Percentiles rank a stretch among this genome's conserved stretches.
These are phyloP conservation scores for Epichloe bromicola DNA, from an alignment of 2,329 filamentous ascomycete genomes.

Conservation along the genomic window DNA sequence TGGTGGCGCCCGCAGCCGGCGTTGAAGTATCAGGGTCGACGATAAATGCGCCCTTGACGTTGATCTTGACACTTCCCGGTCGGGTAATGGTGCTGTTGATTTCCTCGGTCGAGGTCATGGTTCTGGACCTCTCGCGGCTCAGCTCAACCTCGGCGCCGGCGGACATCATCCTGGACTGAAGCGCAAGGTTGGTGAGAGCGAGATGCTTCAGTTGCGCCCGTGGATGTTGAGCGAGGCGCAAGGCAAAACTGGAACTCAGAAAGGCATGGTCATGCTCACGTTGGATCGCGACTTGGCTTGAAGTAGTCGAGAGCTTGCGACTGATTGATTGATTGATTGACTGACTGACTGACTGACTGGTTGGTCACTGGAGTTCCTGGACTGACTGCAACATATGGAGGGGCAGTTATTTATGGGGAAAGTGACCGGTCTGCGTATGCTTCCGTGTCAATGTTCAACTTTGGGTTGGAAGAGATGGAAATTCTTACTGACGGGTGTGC, in stretches of 20 bases:
- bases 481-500: too few species aligned
- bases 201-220: background rate
- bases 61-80: slow-evolving; percentile 74
- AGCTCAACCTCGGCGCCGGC: slow-evolving; percentile 2
- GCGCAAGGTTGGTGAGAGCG: background rate
- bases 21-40: slow-evolving; percentile 64
- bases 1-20: slow-evolving; percentile 25
- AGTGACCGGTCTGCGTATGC: background rate
- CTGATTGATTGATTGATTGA: background rate
- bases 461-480: too few species aligned
- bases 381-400: too few species aligned
- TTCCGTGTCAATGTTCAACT: too few species aligned
- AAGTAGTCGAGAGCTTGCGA: slow-evolving; percentile 1
- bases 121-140: slow-evolving; percentile 9
- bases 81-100: slow-evolving; percentile 48
- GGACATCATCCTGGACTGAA: slow-evolving; percentile 6
- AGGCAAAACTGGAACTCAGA: background rate
- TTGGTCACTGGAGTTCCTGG: too few species aligned
- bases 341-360: too few species aligned
- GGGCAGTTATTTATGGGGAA: background rate
- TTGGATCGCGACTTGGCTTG: background rate
- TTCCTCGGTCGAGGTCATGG: slow-evolving; percentile 36
- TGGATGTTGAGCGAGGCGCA: background rate
- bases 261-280: slow-evolving; percentile 1
- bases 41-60: slow-evolving; percentile 92